Conservation (phyloP, 2,329 filamentous ascomycete species). For the Huntiella savannae region DNA sequence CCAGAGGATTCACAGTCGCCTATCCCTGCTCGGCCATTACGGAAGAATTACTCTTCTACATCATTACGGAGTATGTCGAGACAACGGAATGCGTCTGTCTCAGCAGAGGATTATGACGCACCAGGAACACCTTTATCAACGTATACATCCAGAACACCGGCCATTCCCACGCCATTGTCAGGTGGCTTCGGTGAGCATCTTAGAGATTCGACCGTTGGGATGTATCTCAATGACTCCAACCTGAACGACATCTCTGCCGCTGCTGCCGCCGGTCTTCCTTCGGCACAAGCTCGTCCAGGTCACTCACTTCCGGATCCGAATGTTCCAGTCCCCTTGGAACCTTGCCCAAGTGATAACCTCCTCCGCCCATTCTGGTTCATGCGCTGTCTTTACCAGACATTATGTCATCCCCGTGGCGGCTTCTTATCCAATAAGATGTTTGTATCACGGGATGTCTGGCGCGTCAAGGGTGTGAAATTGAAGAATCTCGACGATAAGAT, state of each 20-base stretch:
- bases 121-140: slow-evolving; percentile 57
- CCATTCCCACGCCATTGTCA: slow-evolving; percentile 48
- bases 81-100: slow-evolving; percentile 52
- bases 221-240: slow-evolving; percentile 69
- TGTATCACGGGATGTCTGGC: slow-evolving; percentile 81
- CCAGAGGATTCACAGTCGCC: slow-evolving; percentile 28
- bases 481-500: slow-evolving; percentile 88
- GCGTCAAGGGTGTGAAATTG: slow-evolving; percentile 81
- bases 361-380: slow-evolving; percentile 97
- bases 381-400: slow-evolving; percentile 80
- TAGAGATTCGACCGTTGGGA: slow-evolving; percentile 41
- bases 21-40: slow-evolving; percentile 29
- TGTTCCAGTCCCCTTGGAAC: slow-evolving; percentile 60
- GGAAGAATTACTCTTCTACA: slow-evolving; percentile 52
- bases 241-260: slow-evolving; percentile 33
- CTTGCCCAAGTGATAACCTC: slow-evolving; percentile 74
- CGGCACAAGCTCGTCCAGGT: slow-evolving; percentile 32
- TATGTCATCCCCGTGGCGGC: slow-evolving; percentile 77
- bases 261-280: slow-evolving; percentile 1
- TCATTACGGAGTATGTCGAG: slow-evolving; percentile 49
- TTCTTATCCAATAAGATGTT: slow-evolving; percentile 87
- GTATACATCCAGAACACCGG: slow-evolving; percentile 32
- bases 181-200: slow-evolving; percentile 40
- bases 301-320: slow-evolving; percentile 41
- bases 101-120: slow-evolving; percentile 43